Evolutionary conservation across 2,329 filamentous ascomycete species (phyloP).

Genomic region (Colletotrichum eremochloae): DNA sequence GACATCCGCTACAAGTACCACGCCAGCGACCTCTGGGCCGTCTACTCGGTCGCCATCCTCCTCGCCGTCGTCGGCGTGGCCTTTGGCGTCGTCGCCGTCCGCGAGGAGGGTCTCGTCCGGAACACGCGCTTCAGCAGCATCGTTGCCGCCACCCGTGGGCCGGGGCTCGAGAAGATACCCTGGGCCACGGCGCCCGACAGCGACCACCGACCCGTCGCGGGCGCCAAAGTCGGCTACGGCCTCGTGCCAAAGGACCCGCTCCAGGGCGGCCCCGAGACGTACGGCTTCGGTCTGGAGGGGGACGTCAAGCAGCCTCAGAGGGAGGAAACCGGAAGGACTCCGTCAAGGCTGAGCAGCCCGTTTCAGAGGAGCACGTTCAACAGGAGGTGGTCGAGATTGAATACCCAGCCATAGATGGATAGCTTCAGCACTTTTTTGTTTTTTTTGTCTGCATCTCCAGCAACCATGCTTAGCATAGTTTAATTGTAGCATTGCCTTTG

Average conservation of each 20-base stretch:
- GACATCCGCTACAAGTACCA: constrained; percentile 49
- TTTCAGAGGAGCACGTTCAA: constrained; percentile 20
- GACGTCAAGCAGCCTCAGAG: constrained; percentile 46
- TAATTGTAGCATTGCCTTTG: neutral
- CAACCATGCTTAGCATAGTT: neutral
- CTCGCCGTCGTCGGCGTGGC: constrained; percentile 48
- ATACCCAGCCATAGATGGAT: neutral
- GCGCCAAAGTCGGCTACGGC: constrained; percentile 41
- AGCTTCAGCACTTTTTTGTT: neutral
- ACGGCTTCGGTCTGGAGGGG: constrained; percentile 50
- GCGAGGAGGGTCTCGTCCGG: constrained; percentile 51
- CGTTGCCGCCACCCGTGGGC: constrained; percentile 55
- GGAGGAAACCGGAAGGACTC: constrained; percentile 28
- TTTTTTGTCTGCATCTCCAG: neutral
- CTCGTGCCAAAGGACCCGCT: constrained; percentile 42
- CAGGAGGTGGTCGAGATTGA: constrained; percentile 36
- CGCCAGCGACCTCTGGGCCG: constrained; percentile 51
- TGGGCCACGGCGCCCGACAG: constrained; percentile 40
- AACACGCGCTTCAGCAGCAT: constrained; percentile 56
- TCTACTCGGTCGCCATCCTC: constrained; percentile 51
- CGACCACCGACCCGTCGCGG: constrained; percentile 35
- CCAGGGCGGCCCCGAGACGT: constrained; percentile 45
- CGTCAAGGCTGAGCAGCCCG: constrained; percentile 29
- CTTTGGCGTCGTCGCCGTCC: constrained; percentile 49
- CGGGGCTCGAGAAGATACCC: constrained; percentile 51